These are phyloP conservation scores for Zygosaccharomyces pseudobailii DNA, from an alignment of 1,139 yeast species.

Conservation along the genomic window DNA sequence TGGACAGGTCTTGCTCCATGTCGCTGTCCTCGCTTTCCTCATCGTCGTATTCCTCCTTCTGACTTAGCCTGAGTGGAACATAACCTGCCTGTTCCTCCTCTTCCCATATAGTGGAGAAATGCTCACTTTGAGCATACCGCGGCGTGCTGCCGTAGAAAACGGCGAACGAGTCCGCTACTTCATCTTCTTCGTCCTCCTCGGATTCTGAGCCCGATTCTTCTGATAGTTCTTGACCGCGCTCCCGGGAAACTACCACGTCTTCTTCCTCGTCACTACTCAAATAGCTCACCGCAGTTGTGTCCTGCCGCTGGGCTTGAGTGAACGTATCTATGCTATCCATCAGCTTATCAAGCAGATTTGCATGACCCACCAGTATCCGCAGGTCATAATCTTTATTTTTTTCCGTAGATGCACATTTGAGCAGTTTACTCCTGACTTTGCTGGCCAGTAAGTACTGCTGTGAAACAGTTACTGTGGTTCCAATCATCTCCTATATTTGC, in stretches of 20 bases:
- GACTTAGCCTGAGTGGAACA: background rate
- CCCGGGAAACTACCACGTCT: conserved; percentile 6
- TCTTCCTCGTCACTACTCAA: conserved; percentile 12
- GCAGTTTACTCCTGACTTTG: conserved; percentile 21
- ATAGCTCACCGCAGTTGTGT: conserved; percentile 4
- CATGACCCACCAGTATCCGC: conserved; percentile 31
- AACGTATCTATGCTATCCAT: conserved; percentile 16
- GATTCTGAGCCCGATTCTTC: conserved; percentile 15
- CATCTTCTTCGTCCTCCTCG: conserved; percentile 8
- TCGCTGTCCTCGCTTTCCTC: conserved; percentile 9
- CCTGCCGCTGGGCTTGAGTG: conserved; percentile 2
- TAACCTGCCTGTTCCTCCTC: background rate
- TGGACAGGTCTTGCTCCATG: conserved; percentile 9
- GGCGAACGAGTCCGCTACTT: conserved; percentile 3
- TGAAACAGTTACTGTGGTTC: conserved; percentile 11
- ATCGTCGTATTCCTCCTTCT: background rate
- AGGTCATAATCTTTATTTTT: conserved; percentile 22
- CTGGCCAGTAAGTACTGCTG: conserved; percentile 23
- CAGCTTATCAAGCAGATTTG: conserved; percentile 27
- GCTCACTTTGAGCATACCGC: conserved; percentile 1
- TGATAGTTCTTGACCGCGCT: conserved; percentile 13
- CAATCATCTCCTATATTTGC: conserved; percentile 4
- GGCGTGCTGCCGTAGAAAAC: conserved; percentile 4
- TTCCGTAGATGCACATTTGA: conserved; percentile 18
- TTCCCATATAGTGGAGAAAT: conserved; percentile 1